Evolutionary conservation across 192 early-diverging fungal species (phyloP).

Genomic region (Coemansia biformis): DNA sequence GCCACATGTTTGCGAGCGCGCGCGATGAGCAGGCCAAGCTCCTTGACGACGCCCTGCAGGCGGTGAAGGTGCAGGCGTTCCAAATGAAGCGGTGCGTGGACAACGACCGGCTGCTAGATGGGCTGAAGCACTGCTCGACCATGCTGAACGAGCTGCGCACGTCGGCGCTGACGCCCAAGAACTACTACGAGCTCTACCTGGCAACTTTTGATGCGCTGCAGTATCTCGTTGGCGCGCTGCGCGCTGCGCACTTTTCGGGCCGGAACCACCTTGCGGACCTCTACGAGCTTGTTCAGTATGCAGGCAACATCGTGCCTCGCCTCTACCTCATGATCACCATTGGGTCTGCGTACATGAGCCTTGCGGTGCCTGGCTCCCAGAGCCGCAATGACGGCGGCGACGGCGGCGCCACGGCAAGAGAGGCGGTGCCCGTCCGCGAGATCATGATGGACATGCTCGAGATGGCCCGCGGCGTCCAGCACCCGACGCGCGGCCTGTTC

Average conservation of each 20-base stretch:
- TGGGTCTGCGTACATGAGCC: conserved; percentile 93
- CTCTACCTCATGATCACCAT: conserved; percentile 99
- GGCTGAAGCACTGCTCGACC: conserved; percentile 95
- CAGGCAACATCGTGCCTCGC: conserved; percentile 96
- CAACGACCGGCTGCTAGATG: conserved; percentile 90
- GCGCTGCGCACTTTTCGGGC: conserved; percentile 80
- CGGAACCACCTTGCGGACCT: conserved; percentile 84
- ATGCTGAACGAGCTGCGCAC: conserved; percentile 97
- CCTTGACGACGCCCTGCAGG: conserved; percentile 85
- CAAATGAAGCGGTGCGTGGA: conserved; percentile 94
- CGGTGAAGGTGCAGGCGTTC: conserved; percentile 90
- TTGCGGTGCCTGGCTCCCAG: conserved; percentile 52
- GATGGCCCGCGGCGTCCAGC: conserved; percentile 97
- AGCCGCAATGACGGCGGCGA: conserved; percentile 5
- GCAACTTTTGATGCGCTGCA: conserved; percentile 96
- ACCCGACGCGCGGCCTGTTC: conserved; percentile 96
- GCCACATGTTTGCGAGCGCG: conserved; percentile 33
- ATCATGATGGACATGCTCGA: conserved; percentile 99
- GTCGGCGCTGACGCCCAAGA: conserved; percentile 90
- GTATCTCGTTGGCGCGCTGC: conserved; percentile 85
- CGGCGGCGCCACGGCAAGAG: conserved; percentile 17
- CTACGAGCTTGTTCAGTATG: conserved; percentile 98
- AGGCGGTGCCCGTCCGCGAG: conserved; percentile 88
- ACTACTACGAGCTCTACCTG: conserved; percentile 99
- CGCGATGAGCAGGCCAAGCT: conserved; percentile 84